phyloP scores from a whole-genome alignment of 345 rosid genomes.

The Litchi chinensis region DNA sequence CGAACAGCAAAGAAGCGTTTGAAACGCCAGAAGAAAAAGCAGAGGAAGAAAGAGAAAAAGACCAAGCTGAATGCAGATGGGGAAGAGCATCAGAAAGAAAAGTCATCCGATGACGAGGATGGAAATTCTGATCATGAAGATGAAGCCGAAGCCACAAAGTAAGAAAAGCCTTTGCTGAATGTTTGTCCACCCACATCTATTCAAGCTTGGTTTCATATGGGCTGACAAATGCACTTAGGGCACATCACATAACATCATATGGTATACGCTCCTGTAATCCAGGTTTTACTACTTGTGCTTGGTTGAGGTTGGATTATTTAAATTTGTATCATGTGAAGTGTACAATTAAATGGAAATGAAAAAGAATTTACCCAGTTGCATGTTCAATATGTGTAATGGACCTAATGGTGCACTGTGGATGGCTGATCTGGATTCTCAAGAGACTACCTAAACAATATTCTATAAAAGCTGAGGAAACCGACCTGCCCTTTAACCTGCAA shows the following conservation, averaged over 20 bases:
- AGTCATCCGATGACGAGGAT: constrained; percentile 53
- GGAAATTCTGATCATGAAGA: constrained; percentile 46
- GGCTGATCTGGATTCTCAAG: background rate
- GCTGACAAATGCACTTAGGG: background rate
- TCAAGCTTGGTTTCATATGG: background rate
- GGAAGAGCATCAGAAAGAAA: constrained; percentile 50
- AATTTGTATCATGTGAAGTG: constrained; percentile 7
- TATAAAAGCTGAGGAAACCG: background rate
- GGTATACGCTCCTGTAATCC: background rate
- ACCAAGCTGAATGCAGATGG: constrained; percentile 37
- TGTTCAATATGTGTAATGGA: background rate
- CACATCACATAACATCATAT: background rate
- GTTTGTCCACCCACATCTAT: background rate
- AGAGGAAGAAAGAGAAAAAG: constrained; percentile 72
- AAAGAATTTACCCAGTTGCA: background rate
- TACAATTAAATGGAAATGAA: background rate
- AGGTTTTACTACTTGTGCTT: background rate
- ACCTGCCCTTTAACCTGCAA: background rate
- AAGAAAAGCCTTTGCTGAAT: constrained; percentile 4
- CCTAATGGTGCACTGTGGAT: background rate
- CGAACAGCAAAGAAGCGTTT: constrained; percentile 78
- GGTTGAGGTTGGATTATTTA: background rate
- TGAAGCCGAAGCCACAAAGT: constrained; percentile 38
- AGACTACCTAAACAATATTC: background rate
- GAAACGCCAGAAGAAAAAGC: constrained; percentile 89